A percentile compares a stretch with the other conserved stretches of the same genome.
These are phyloP conservation scores for Trifolium pratense DNA, from an alignment of 306 rosid species.

Conservation along the genomic window DNA sequence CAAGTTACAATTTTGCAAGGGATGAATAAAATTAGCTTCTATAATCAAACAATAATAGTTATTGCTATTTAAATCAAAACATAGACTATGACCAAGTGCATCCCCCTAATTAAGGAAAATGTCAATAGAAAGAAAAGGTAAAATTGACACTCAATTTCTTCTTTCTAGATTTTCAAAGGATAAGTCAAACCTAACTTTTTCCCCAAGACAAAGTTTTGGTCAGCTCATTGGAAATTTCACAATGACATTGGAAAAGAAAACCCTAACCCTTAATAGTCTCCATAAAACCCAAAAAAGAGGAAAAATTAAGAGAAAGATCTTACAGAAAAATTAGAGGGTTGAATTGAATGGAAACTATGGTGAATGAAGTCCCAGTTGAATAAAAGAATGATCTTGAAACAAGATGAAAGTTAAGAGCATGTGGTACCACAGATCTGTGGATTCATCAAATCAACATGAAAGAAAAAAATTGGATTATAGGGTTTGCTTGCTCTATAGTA, in stretches of 20 bases:
- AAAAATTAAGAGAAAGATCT: conserved; percentile 41
- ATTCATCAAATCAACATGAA: conserved; percentile 53
- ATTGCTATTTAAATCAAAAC: conserved; percentile 37
- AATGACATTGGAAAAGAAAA: conserved; percentile 55
- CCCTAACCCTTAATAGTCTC: conserved; percentile 29
- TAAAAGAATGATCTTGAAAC: conserved; percentile 53
- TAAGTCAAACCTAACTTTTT: conserved; percentile 52
- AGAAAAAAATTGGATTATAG: conserved; percentile 39
- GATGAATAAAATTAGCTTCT: conserved; percentile 32
- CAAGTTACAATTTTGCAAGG: conserved; percentile 37
- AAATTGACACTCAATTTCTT: background rate
- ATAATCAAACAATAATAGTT: background rate
- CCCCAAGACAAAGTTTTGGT: conserved; percentile 42
- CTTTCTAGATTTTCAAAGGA: conserved; percentile 18
- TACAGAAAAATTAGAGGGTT: conserved; percentile 49
- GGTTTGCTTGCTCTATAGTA: conserved; percentile 10
- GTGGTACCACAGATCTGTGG: conserved; percentile 65
- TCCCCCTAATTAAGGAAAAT: conserved; percentile 35
- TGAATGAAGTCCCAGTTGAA: conserved; percentile 33
- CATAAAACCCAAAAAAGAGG: conserved; percentile 32
- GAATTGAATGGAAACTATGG: conserved; percentile 31
- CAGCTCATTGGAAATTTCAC: conserved; percentile 50
- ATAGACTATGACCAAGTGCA: conserved; percentile 46
- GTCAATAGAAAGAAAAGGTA: background rate
- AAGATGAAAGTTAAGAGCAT: conserved; percentile 33